Conservation (phyloP, 2,329 filamentous ascomycete genomes). For the Claviceps citrina region DNA sequence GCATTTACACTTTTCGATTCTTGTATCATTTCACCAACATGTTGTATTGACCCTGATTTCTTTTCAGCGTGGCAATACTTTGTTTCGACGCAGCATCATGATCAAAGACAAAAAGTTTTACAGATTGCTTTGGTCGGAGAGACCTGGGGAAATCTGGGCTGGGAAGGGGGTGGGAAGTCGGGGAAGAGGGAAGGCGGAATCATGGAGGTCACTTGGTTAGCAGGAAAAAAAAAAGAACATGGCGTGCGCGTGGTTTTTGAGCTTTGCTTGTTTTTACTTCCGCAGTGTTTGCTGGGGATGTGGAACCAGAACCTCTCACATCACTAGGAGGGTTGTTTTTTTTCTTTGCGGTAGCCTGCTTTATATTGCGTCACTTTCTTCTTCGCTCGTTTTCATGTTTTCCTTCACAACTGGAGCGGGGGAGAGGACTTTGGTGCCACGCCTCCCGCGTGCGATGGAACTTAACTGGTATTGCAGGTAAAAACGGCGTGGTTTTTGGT, state of each 20-base stretch:
- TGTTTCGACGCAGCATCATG: conserved; percentile 14
- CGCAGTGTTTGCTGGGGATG: neutral
- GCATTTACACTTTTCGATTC: conserved; percentile 26
- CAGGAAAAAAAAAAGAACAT: conserved; percentile 5
- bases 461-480: too few relatives aligned
- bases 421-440: neutral
- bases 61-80: neutral
- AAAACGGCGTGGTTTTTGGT: too few relatives aligned
- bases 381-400: neutral
- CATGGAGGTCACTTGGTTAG: neutral
- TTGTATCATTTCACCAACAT: conserved; percentile 28
- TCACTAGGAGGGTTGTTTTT: neutral
- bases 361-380: too few relatives aligned
- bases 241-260: conserved; percentile 13
- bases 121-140: conserved; percentile 2
- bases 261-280: neutral
- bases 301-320: neutral
- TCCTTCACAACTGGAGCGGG: too few relatives aligned
- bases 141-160: conserved; percentile 4
- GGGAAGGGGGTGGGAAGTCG: conserved; percentile 5
- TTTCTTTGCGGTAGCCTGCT: neutral
- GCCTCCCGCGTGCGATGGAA: too few relatives aligned
- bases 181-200: conserved; percentile 2
- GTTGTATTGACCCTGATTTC: conserved; percentile 13
- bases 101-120: conserved; percentile 12